These are phyloP conservation scores for Erysimum cheiranthoides DNA, from an alignment of 345 rosid genomes.

Conservation along the genomic window DNA sequence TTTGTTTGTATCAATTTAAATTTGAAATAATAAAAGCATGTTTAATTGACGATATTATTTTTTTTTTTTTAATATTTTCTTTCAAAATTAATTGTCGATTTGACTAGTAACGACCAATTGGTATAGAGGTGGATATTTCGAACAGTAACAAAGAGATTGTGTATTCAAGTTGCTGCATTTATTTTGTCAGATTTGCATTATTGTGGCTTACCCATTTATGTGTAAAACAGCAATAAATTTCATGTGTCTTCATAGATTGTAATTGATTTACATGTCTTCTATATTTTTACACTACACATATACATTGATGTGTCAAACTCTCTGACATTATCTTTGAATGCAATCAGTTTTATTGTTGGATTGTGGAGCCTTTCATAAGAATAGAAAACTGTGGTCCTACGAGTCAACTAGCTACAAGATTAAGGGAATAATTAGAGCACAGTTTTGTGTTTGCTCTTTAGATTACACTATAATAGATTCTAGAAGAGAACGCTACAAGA, in stretches of 20 bases:
- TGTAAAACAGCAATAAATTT: slow-evolving; percentile 41
- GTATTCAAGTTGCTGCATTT: slow-evolving; percentile 35
- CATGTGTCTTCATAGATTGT: slow-evolving; percentile 32
- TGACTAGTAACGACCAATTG: slow-evolving; percentile 33
- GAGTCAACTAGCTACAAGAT: slow-evolving; percentile 10
- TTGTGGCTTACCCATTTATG: slow-evolving; percentile 24
- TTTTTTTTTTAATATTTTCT: neutral
- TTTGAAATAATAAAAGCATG: slow-evolving; percentile 17
- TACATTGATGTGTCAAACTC: slow-evolving; percentile 23
- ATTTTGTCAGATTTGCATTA: slow-evolving; percentile 39
- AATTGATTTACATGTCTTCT: slow-evolving; percentile 31
- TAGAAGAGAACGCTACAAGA: neutral
- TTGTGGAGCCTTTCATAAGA: slow-evolving; percentile 21
- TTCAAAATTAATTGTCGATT: neutral
- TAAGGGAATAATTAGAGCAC: slow-evolving; percentile 10
- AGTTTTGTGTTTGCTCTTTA: slow-evolving; percentile 26
- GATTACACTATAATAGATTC: neutral
- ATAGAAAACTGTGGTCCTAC: slow-evolving; percentile 38
- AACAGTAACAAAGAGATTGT: slow-evolving; percentile 27
- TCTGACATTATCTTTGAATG: slow-evolving; percentile 45
- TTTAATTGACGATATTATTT: neutral
- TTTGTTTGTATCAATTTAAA: neutral
- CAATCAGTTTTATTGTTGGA: slow-evolving; percentile 30
- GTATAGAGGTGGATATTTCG: slow-evolving; percentile 7
- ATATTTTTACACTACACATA: neutral